Base-by-base conservation (phyloP, 2,329 filamentous ascomycete genomes). In the Fusarium transvaalense region DNA sequence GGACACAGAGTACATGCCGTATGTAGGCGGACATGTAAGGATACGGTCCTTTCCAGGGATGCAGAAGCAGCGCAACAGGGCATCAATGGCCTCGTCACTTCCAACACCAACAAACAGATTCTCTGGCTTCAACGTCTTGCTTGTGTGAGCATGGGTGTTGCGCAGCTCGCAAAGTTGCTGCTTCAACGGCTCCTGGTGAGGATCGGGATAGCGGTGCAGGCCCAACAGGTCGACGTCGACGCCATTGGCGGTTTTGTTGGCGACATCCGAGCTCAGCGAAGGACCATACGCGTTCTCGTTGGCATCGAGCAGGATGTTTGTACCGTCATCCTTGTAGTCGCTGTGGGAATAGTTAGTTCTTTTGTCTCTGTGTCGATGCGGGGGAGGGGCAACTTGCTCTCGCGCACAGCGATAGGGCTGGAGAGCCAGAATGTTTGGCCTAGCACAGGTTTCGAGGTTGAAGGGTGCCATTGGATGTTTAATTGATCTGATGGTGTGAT, bases 241-340 rank as follows among this genome's bases (percentile, higher is more conserved):
- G n/a, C 77, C 75, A 50, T 75, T 66, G 56, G 75, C 69, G 13
- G 80, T 74, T 34, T 78, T 73, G 60, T 80, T 79, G 67, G 81
- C 81, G 41, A 72, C 57, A 69, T 69, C 27, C 73, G 81, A 77
- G 47, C 86, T 80, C 50, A 97, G 82, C 3, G 92, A 91, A 0
- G 96, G 95, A 0, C 96, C 96, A 75, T 91, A 97, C 62, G 96
- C 94, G 77, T 99, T 99, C 82, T 99, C 96, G 76, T 99, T 99
- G 73, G 96, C 96, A 78, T 99, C 96, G 71, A 99, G 91, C 53
- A 99, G 90, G 75, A 98, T 89, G 76, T 98, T 98, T 61, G 90
- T 95, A 72, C 96, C 96, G 78, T 99, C 92, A 79, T 99, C 95
- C 83, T 99, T 97, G 87, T 99, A 98, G 86, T 99, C 96, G 83